Evolutionary conservation across 2,329 filamentous ascomycete genomes (phyloP), one percentile per base, ranked within the genome.

Genomic region (Aureobasidium melanogenum): DNA sequence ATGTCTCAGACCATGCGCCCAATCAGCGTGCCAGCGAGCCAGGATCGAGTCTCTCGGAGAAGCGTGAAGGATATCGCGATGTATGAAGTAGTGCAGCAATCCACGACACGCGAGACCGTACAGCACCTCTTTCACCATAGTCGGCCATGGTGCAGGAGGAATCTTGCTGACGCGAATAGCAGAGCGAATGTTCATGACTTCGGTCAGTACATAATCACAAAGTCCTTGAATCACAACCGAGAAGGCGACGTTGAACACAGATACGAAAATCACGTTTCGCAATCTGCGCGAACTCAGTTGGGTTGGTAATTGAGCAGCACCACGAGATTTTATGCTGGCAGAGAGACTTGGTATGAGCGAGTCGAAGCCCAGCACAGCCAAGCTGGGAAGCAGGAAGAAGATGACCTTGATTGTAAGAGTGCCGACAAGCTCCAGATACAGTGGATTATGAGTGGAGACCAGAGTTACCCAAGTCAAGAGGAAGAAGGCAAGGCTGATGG

Each of bases 401-500:
- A 89, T 66, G 10, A 86, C 62, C 44, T 89, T 86, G 52, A 91
- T 77, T 26, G 83, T 82, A 5, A 89, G 72, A 0, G 87, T 86
- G 60, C 86, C 89, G 57, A 88, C 77, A 1, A 94, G 72, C 72
- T 96, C 90, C 62, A 96, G 84, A 62, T 84, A 82, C 17, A 94
- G 77, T 0, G 89, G 85, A 0, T 87, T 80, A 68, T 95, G 88
- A 7, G 88, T 88, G 3, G 93, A 78, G 41, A 95, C 84, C 34
- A 97, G 81, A 0, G 89, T 93, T 6, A 85, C 85, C 91, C 91
- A 96, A 67, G 89, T 93, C 77, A 96, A 83, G 73, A 91, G 93
- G 74, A 96, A 94, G 78, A 96, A 92, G 64, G 95, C 77, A 26
- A 96, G 76, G 72, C 94, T 96, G 65, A 96, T 79, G 1, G 87